These are phyloP conservation scores for Diplosphaera chodatii DNA, from an alignment of 139 green algal genomes.

Conservation along the genomic window DNA sequence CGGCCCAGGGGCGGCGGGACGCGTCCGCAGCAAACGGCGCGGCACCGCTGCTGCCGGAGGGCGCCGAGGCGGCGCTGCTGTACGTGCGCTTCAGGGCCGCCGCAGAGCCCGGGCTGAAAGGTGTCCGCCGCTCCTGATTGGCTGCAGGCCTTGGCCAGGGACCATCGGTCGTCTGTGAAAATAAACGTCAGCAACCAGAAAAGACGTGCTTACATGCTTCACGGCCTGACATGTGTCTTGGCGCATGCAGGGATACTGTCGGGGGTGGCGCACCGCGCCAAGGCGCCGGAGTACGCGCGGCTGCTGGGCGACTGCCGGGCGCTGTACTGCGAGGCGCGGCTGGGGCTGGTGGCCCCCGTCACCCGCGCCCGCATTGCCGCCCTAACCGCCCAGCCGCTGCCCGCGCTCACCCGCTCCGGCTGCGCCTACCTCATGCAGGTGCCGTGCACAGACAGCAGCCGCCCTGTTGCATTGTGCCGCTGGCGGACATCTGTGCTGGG, in stretches of 20 bases:
- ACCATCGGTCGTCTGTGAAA: no score
- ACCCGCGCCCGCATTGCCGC: slow-evolving; percentile 39
- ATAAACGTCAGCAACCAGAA: no score
- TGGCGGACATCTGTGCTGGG: no score
- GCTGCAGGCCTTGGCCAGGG: no score
- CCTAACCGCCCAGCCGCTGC: slow-evolving; percentile 36
- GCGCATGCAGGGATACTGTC: slow-evolving; percentile 62
- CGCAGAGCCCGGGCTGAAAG: slow-evolving; percentile 74
- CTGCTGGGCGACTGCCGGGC: slow-evolving; percentile 84
- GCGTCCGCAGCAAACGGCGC: background rate
- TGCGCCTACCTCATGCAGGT: slow-evolving; percentile 82
- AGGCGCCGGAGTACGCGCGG: slow-evolving; percentile 68
- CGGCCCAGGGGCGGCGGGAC: slow-evolving; percentile 1
- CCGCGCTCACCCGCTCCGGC: slow-evolving; percentile 59
- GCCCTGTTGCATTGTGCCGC: no score
- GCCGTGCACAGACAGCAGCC: background rate
- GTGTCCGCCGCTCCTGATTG: no score
- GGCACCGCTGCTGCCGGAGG: slow-evolving; percentile 50
- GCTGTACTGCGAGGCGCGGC: slow-evolving; percentile 63
- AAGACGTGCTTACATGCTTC: no score
- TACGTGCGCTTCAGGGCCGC: slow-evolving; percentile 90
- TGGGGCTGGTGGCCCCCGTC: slow-evolving; percentile 60
- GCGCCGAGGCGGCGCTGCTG: slow-evolving; percentile 77
- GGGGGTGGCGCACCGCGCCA: slow-evolving; percentile 63
- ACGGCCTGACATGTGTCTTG: no score